Base-by-base conservation (phyloP, 768 basidiomycete genomes). In the Boletellus ananiceps region DNA sequence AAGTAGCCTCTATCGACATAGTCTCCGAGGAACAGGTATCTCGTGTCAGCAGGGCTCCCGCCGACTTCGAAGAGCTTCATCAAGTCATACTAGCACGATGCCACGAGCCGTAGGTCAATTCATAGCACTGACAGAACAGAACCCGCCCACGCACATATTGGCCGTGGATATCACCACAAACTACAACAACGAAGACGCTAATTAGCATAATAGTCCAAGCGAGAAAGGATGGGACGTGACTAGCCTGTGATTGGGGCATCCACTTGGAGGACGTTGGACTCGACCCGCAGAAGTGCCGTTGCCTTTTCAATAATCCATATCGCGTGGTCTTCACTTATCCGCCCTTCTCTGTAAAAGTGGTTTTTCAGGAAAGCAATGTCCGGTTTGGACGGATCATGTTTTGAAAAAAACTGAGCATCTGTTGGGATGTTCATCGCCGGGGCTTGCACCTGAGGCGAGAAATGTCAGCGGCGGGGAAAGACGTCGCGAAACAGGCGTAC, bases 141-240 rank as follows among this genome's bases (percentile, higher is more conserved):
- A 49, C 45, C 38, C 33, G 50, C 46, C 32, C 47, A 59, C 88
- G 67, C 60, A 96, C 95, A 73, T 99, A 99, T 90, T 99, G 95
- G 1, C 95, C 95, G 61, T 98, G 95, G 40, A 98, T 96, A 72
- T 98, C 95, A 41, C 95, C 96, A 68, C 95, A 98, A 33, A 93
- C 92, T 93, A 60, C n/a, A 51, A 35, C 16, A 21, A 31, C 21
- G 9, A 36, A 44, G 49, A 50, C 16, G 33, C 16, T 32, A 18
- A 50, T 59, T 25, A 57, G 50, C 23, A 39, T 27, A 1, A 27
- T 11, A 34, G 12, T 14, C 33, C 19, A 14, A 8, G 23, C 23
- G 19, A 40, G 46, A 4, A 40, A n/a, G 31, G 6, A 12, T 2
- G 4, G 4, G 3, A 7, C 9, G 29, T 15, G 44, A 54, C 62